Evolutionary conservation across 805 yeast genomes (phyloP).

Genomic region (Candida peoriensis): DNA sequence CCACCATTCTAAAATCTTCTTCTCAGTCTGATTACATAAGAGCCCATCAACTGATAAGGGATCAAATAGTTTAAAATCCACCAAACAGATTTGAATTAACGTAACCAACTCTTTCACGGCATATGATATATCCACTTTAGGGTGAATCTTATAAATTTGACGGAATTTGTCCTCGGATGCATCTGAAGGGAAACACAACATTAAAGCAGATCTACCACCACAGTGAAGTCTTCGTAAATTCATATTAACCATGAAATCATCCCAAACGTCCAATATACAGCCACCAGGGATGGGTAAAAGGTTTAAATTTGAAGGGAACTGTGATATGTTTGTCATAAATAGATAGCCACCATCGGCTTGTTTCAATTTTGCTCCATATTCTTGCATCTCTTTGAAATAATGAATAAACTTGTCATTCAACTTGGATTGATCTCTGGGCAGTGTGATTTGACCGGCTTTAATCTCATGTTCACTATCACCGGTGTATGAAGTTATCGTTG

Average conservation of each 20-base stretch:
- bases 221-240: conserved; percentile 75
- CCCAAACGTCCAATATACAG: conserved; percentile 40
- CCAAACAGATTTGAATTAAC: conserved; percentile 68
- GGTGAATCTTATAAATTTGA: conserved; percentile 59
- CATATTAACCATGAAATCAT: conserved; percentile 62
- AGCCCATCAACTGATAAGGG: conserved; percentile 78
- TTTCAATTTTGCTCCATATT: conserved; percentile 68
- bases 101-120: conserved; percentile 55
- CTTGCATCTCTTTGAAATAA: conserved; percentile 60
- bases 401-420: conserved; percentile 43
- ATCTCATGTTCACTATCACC: conserved; percentile 71
- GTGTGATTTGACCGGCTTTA: conserved; percentile 56
- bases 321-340: conserved; percentile 78
- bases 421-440: conserved; percentile 24
- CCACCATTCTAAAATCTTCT: conserved; percentile 82
- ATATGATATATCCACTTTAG: conserved; percentile 25
- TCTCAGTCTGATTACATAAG: conserved; percentile 70
- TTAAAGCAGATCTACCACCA: conserved; percentile 77
- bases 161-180: conserved; percentile 80
- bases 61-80: conserved; percentile 70
- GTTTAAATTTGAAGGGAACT: conserved; percentile 69
- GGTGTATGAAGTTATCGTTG: conserved; percentile 75
- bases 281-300: conserved; percentile 68
- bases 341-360: conserved; percentile 54
- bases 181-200: conserved; percentile 66